Conservation (phyloP, 2,329 filamentous ascomycete genomes). For the Xylaria sp. region DNA sequence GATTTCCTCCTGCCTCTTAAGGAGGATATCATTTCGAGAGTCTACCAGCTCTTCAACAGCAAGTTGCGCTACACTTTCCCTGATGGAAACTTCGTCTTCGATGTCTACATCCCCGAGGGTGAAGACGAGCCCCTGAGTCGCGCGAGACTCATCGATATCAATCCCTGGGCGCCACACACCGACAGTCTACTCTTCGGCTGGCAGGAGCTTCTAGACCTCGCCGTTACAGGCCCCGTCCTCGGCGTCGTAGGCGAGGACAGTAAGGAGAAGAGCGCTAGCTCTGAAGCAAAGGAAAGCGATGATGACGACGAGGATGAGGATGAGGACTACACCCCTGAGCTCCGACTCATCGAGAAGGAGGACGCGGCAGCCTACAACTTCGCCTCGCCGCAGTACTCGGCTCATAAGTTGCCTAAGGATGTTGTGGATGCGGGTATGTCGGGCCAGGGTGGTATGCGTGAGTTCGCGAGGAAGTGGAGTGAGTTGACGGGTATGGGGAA, state of each 20-base stretch:
- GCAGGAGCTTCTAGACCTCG: conserved; percentile 74
- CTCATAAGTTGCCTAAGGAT: conserved; percentile 91
- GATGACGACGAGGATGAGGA: conserved; percentile 40
- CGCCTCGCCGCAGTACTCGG: conserved; percentile 79
- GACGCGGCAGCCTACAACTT: conserved; percentile 89
- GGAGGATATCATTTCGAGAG: conserved; percentile 59
- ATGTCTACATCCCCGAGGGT: conserved; percentile 79
- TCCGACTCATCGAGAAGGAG: conserved; percentile 74
- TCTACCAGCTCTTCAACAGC: conserved; percentile 71
- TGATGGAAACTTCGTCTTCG: conserved; percentile 79
- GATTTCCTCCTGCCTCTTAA: conserved; percentile 66
- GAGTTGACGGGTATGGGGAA: conserved; percentile 40
- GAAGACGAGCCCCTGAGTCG: conserved; percentile 57
- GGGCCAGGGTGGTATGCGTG: conserved; percentile 70
- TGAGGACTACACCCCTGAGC: conserved; percentile 63
- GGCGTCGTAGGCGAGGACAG: conserved; percentile 40
- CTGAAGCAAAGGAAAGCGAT: conserved; percentile 32
- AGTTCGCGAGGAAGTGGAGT: conserved; percentile 74
- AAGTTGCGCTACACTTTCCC: conserved; percentile 73
- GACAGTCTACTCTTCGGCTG: conserved; percentile 87
- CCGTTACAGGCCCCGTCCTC: conserved; percentile 54
- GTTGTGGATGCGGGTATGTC: conserved; percentile 68
- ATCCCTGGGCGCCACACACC: conserved; percentile 86
- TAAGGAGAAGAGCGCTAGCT: conserved; percentile 36
- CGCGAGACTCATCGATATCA: conserved; percentile 87